Percentiles rank a stretch among this genome's conserved stretches.
These are phyloP conservation scores for Pythium dissotocum DNA, from an alignment of 352 stramenopile genomes.

Conservation along the genomic window DNA sequence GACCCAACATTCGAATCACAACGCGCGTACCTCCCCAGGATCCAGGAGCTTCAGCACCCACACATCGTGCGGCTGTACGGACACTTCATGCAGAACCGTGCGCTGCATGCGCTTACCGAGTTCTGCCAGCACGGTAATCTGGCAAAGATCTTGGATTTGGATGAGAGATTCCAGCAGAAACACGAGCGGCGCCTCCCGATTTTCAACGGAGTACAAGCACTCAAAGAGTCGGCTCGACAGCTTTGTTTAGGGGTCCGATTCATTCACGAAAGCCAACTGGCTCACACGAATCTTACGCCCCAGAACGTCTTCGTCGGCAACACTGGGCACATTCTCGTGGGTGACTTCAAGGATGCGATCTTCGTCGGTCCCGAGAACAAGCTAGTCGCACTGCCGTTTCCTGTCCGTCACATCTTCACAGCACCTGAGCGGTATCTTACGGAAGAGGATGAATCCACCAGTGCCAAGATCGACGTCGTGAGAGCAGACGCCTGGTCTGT, in stretches of 20 bases:
- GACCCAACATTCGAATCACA: neutral
- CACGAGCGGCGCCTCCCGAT: constrained; percentile 11
- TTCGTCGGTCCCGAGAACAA: constrained; percentile 1
- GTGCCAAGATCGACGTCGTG: constrained; percentile 15
- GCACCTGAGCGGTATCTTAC: constrained; percentile 21
- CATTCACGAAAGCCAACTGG: constrained; percentile 20
- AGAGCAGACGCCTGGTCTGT: constrained; percentile 33
- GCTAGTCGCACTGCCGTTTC: neutral
- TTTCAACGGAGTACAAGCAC: constrained; percentile 7
- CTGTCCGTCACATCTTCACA: constrained; percentile 9
- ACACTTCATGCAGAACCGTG: constrained; percentile 21
- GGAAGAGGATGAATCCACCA: neutral
- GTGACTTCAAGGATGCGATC: constrained; percentile 28
- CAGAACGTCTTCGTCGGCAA: constrained; percentile 28
- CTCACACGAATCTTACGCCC: constrained; percentile 19
- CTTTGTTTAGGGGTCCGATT: constrained; percentile 20
- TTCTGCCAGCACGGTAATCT: constrained; percentile 26
- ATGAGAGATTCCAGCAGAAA: constrained; percentile 13
- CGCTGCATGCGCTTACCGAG: constrained; percentile 23
- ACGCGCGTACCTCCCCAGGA: neutral
- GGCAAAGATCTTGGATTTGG: constrained; percentile 2
- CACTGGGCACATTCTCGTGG: constrained; percentile 19
- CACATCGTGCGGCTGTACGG: constrained; percentile 23
- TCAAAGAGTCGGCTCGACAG: constrained; percentile 12
- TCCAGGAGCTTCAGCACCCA: constrained; percentile 28